phyloP scores from a whole-genome alignment of 106 monocot genomes.

The Xerophyta viscosa region DNA sequence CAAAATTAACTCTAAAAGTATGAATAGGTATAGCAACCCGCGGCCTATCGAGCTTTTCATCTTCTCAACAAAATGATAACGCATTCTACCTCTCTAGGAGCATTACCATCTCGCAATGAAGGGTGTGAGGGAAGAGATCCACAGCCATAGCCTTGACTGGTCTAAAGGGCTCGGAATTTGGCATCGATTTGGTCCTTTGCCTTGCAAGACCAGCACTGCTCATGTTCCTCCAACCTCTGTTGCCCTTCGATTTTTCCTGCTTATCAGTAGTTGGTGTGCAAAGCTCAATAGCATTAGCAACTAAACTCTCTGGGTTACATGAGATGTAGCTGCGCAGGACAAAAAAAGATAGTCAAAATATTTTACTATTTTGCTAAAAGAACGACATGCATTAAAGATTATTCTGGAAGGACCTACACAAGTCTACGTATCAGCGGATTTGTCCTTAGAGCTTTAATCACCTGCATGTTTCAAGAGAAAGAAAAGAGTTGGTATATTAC shows the following conservation, averaged over 20 bases:
- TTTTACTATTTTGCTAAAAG: not conserved
- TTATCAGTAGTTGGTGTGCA: conserved; percentile 80
- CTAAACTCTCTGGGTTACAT: conserved; percentile 90
- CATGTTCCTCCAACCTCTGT: conserved; percentile 62
- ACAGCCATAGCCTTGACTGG: conserved; percentile 82
- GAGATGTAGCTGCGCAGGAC: conserved; percentile 72
- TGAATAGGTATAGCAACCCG: too few species aligned
- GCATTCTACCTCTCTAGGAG: conserved; percentile 71
- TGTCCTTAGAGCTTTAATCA: conserved; percentile 86
- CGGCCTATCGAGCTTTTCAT: too few species aligned
- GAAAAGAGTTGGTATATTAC: not conserved
- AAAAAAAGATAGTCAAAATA: not conserved
- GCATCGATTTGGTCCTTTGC: conserved; percentile 71
- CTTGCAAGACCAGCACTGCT: conserved; percentile 80
- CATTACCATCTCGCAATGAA: conserved; percentile 98
- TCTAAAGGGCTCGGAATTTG: conserved; percentile 67
- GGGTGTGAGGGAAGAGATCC: conserved; percentile 90
- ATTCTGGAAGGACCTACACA: conserved; percentile 51
- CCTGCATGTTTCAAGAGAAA: conserved; percentile 27
- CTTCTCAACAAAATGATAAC: too few species aligned
- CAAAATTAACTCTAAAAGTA: too few species aligned
- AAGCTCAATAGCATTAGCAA: conserved; percentile 94
- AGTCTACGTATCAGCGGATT: conserved; percentile 68
- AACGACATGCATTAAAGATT: not conserved
- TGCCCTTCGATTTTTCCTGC: conserved; percentile 43